Conservation (phyloP, 1,284 basidiomycete genomes). For the Serendipita sp. region DNA sequence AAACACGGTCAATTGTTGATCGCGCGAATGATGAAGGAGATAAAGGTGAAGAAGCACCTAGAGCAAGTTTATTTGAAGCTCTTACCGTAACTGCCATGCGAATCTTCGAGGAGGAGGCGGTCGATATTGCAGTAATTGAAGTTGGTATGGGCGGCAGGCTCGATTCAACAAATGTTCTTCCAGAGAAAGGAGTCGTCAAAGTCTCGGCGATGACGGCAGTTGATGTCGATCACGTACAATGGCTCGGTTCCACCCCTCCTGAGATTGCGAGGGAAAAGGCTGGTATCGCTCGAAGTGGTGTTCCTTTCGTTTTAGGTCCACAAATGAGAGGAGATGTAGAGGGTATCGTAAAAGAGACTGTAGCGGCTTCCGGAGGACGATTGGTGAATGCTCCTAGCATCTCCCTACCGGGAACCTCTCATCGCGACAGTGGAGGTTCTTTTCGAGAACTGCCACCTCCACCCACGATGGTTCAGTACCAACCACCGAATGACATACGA, state of each 20-base stretch:
- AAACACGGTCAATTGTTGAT: conserved; percentile 38
- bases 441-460: background rate
- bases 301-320: conserved; percentile 60
- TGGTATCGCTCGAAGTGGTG: conserved; percentile 57
- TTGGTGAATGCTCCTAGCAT: background rate
- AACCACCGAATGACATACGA: background rate
- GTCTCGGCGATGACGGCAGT: conserved; percentile 75
- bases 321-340: conserved; percentile 47
- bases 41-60: conserved; percentile 29
- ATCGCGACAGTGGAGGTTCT: background rate
- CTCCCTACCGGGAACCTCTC: conserved; percentile 2
- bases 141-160: conserved; percentile 88
- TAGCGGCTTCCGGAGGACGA: conserved; percentile 13
- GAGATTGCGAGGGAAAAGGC: conserved; percentile 78
- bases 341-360: conserved; percentile 24
- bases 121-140: conserved; percentile 81
- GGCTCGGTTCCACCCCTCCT: conserved; percentile 65
- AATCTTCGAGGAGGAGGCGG: conserved; percentile 48
- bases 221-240: conserved; percentile 84
- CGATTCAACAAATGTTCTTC: conserved; percentile 88
- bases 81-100: conserved; percentile 64
- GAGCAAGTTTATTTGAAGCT: conserved; percentile 73
- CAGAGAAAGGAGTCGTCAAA: conserved; percentile 45
- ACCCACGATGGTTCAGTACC: background rate
- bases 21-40: conserved; percentile 30